These are phyloP conservation scores for Herpetomonas tarakana DNA, from an alignment of 208 protist genomes.

Conservation along the genomic window DNA sequence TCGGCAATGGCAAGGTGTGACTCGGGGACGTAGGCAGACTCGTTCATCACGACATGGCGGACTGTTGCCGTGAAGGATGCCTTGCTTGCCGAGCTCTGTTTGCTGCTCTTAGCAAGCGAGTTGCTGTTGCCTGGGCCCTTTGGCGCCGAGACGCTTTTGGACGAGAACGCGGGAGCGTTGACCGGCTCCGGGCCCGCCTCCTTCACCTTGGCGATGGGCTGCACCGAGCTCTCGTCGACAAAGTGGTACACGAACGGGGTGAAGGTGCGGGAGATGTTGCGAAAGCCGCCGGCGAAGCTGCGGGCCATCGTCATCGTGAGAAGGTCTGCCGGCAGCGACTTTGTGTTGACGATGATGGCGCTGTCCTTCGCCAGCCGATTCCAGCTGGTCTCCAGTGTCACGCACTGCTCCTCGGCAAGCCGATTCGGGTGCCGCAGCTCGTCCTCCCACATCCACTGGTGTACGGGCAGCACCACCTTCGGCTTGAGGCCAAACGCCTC, in stretches of 20 bases:
- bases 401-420: conserved; percentile 70
- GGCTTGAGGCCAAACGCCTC: conserved; percentile 75
- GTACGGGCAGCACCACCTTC: conserved; percentile 76
- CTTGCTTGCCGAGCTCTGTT: conserved; percentile 1
- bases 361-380: conserved; percentile 27
- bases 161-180: conserved; percentile 3
- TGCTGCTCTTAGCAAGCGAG: conserved; percentile 5
- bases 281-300: conserved; percentile 22
- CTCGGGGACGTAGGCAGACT: conserved; percentile 25
- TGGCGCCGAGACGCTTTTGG: not conserved
- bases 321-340: conserved; percentile 58
- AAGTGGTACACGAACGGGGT: conserved; percentile 85
- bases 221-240: conserved; percentile 53
- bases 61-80: not conserved
- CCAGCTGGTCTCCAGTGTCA: conserved; percentile 57
- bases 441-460: conserved; percentile 89
- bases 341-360: conserved; percentile 37
- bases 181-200: conserved; percentile 37
- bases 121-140: conserved; percentile 6
- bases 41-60: conserved; percentile 31
- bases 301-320: conserved; percentile 67
- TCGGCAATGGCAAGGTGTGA: conserved; percentile 59
- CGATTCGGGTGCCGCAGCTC: conserved; percentile 74
- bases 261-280: conserved; percentile 73
- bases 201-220: conserved; percentile 49